Conservation (phyloP, 805 yeast species). For the Saccharomycopsis sp. region DNA sequence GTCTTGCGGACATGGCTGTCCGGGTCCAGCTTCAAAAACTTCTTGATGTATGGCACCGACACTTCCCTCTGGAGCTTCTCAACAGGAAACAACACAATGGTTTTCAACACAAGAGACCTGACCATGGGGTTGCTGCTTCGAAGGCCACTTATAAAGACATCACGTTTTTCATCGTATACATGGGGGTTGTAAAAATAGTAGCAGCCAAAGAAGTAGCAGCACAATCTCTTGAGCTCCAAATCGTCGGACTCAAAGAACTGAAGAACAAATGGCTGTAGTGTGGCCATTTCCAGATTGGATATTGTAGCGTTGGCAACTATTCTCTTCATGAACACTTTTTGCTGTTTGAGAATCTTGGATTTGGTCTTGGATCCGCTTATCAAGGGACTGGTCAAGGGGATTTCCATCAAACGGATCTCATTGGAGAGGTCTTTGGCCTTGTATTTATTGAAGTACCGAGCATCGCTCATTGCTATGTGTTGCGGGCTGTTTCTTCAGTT, state of each 20-base stretch:
- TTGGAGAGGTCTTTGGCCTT: not conserved
- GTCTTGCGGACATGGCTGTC: slow-evolving; percentile 58
- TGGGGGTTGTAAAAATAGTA: slow-evolving; percentile 53
- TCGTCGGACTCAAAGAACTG: slow-evolving; percentile 50
- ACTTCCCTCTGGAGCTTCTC: slow-evolving; percentile 36
- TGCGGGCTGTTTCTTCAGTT: not conserved
- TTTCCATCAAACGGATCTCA: not conserved
- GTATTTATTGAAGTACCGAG: not conserved
- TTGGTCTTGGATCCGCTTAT: not conserved
- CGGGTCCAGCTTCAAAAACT: slow-evolving; percentile 32
- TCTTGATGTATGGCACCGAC: slow-evolving; percentile 26
- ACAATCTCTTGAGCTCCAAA: slow-evolving; percentile 60
- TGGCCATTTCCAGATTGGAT: slow-evolving; percentile 69
- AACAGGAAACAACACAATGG: slow-evolving; percentile 40
- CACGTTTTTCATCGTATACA: slow-evolving; percentile 46
- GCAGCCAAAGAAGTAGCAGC: slow-evolving; percentile 54
- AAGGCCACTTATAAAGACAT: slow-evolving; percentile 45
- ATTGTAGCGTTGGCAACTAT: slow-evolving; percentile 76
- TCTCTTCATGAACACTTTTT: slow-evolving; percentile 51
- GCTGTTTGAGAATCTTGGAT: slow-evolving; percentile 25
- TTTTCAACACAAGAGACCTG: slow-evolving; percentile 50
- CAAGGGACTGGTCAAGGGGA: not conserved
- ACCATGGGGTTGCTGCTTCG: slow-evolving; percentile 29
- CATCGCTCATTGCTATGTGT: not conserved
- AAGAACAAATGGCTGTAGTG: slow-evolving; percentile 55